These are phyloP conservation scores for Trypanosoma rangeli DNA, from an alignment of 208 protist genomes.

Conservation along the genomic window DNA sequence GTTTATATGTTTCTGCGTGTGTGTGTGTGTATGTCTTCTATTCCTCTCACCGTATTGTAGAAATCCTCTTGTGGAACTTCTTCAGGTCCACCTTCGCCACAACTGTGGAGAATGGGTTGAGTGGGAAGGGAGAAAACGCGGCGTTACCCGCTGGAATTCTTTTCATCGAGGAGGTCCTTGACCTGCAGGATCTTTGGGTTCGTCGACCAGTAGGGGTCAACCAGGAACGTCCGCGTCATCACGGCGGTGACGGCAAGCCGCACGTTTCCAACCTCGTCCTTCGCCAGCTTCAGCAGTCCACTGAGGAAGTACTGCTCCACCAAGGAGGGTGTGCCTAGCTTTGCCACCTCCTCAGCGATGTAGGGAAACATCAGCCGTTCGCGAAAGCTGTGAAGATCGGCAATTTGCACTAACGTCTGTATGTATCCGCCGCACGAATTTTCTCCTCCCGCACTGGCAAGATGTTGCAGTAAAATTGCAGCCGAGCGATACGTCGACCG, in stretches of 20 bases:
- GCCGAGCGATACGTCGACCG: constrained; percentile 77
- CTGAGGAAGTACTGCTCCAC: constrained; percentile 56
- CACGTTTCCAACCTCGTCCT: constrained; percentile 90
- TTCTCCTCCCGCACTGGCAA: constrained; percentile 39
- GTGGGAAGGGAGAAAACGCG: background rate
- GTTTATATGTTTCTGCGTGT: background rate
- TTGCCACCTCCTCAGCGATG: constrained; percentile 75
- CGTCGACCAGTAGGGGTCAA: constrained; percentile 34
- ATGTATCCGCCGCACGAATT: constrained; percentile 51
- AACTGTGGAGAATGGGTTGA: background rate
- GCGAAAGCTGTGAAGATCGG: constrained; percentile 76
- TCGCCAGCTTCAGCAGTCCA: constrained; percentile 47
- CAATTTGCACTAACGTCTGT: constrained; percentile 68
- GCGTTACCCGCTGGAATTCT: background rate
- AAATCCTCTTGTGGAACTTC: background rate
- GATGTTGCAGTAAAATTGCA: constrained; percentile 70
- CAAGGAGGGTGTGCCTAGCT: constrained; percentile 59
- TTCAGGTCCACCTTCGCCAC: background rate
- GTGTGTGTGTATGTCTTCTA: background rate
- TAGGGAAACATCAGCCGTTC: constrained; percentile 89
- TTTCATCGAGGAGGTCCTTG: constrained; percentile 31
- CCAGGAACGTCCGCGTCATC: constrained; percentile 56
- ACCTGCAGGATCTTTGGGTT: constrained; percentile 57
- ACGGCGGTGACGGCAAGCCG: constrained; percentile 76
- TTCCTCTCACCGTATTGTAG: background rate